Conservation (phyloP, 192 early-diverging fungal genomes). For the Diversispora epigaea region DNA sequence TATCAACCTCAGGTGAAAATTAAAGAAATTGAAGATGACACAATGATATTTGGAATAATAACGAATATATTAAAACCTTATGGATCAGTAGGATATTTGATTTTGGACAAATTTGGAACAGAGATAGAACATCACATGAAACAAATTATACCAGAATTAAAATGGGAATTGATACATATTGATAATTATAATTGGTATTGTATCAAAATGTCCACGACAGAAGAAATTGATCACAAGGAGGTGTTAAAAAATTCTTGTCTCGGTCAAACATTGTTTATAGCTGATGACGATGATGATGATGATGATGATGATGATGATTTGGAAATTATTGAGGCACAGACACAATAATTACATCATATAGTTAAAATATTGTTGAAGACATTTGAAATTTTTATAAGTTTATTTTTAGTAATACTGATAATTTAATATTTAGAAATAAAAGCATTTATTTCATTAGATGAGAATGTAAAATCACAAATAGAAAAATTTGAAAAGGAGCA, state of each 20-base stretch:
- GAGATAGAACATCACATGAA: conserved; percentile 3
- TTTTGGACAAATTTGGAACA: conserved; percentile 4
- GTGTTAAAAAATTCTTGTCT: conserved; percentile 6
- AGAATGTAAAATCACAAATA: too few relatives aligned
- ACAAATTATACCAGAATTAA: not conserved
- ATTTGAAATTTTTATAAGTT: too few relatives aligned
- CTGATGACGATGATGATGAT: too few relatives aligned
- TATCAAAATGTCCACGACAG: not conserved
- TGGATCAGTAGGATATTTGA: not conserved
- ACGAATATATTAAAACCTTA: not conserved
- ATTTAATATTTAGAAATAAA: too few relatives aligned
- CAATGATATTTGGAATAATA: not conserved
- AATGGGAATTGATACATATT: conserved; percentile 7
- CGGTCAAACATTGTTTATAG: too few relatives aligned
- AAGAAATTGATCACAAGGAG: not conserved
- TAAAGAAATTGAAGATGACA: not conserved
- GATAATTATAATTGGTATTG: conserved; percentile 28
- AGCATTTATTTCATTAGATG: too few relatives aligned
- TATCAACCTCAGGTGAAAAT: conserved; percentile 2
- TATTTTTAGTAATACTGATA: too few relatives aligned
- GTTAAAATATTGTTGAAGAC: too few relatives aligned
- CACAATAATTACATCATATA: too few relatives aligned
- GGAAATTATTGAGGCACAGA: too few relatives aligned
- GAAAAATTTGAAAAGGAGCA: too few relatives aligned
- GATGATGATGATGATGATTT: too few relatives aligned